Percentiles rank a stretch among this genome's conserved stretches.
Evolutionary conservation across 2,329 filamentous ascomycete species (phyloP).

Genomic region (Iodosphaeria phyllophila): DNA sequence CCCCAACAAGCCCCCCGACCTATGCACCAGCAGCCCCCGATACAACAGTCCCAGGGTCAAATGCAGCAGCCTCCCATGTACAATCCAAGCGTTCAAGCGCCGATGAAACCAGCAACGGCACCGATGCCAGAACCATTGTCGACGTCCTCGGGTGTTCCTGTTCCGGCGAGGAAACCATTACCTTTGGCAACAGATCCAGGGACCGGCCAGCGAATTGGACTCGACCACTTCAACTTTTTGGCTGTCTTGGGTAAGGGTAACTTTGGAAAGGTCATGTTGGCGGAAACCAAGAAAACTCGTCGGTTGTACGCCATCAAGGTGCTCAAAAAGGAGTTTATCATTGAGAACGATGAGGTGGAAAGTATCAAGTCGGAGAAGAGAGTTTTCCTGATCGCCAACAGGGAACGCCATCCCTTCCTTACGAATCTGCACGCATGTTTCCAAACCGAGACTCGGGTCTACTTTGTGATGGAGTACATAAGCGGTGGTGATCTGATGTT

Average conservation of each 20-base stretch:
- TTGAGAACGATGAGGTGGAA: constrained; percentile 97
- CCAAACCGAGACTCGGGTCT: constrained; percentile 94
- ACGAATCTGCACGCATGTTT: constrained; percentile 94
- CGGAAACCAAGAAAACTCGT: constrained; percentile 83
- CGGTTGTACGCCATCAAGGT: constrained; percentile 97
- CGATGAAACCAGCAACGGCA: constrained; percentile 21
- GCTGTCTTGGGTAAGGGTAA: constrained; percentile 97
- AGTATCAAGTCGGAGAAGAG: constrained; percentile 95
- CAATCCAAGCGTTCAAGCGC: no score
- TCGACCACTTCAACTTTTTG: constrained; percentile 98
- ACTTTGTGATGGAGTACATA: constrained; percentile 99
- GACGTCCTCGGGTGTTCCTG: constrained; percentile 14
- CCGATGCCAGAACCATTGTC: constrained; percentile 16
- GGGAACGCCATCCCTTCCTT: constrained; percentile 89
- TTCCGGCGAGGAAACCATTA: constrained; percentile 35
- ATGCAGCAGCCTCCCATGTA: constrained; percentile 14
- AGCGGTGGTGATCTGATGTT: constrained; percentile 97
- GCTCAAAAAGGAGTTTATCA: constrained; percentile 98
- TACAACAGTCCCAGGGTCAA: constrained; percentile 11
- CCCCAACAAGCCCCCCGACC: constrained; percentile 20
- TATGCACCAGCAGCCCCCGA: constrained; percentile 14
- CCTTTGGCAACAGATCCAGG: constrained; percentile 55
- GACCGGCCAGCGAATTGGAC: constrained; percentile 68
- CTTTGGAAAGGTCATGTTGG: constrained; percentile 98
- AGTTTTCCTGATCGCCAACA: constrained; percentile 92